A percentile compares a stretch with the other conserved stretches of the same genome.
Evolutionary conservation across 2,329 filamentous ascomycete species (phyloP).

Genomic region (Colletotrichum caudatum): DNA sequence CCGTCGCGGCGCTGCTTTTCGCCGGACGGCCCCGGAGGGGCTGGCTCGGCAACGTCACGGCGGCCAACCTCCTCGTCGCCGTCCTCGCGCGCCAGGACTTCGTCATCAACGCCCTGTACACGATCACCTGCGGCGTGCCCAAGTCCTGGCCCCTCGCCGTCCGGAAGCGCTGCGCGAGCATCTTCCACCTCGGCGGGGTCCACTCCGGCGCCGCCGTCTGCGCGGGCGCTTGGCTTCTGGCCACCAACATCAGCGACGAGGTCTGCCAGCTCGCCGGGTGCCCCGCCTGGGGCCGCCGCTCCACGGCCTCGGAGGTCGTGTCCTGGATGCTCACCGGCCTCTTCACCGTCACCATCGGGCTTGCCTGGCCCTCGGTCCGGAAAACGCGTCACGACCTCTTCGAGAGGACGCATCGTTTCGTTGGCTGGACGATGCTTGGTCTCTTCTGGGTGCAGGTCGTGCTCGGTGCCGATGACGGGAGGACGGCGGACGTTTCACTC

Average conservation of each 20-base stretch:
- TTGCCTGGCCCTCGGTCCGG: slow-evolving; percentile 75
- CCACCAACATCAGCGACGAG: slow-evolving; percentile 52
- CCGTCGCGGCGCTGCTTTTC: slow-evolving; percentile 57
- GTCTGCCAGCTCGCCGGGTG: slow-evolving; percentile 52
- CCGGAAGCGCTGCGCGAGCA: slow-evolving; percentile 60
- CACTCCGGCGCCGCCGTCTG: slow-evolving; percentile 64
- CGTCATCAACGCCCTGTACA: slow-evolving; percentile 64
- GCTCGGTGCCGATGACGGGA: slow-evolving; percentile 63
- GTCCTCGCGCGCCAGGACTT: slow-evolving; percentile 66
- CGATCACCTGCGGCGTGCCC: slow-evolving; percentile 58
- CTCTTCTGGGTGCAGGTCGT: slow-evolving; percentile 73
- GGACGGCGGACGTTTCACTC: slow-evolving; percentile 51
- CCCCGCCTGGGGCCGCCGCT: slow-evolving; percentile 34
- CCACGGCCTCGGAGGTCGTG: slow-evolving; percentile 61
- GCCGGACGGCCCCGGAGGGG: slow-evolving; percentile 29
- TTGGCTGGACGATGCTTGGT: slow-evolving; percentile 64
- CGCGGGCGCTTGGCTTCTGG: slow-evolving; percentile 62
- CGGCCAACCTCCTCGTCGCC: slow-evolving; percentile 62
- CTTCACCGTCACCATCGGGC: slow-evolving; percentile 65
- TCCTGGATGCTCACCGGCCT: slow-evolving; percentile 70
- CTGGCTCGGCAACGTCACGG: slow-evolving; percentile 56
- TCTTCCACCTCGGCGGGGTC: slow-evolving; percentile 65
- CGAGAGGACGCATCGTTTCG: slow-evolving; percentile 56
- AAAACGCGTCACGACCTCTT: slow-evolving; percentile 60
- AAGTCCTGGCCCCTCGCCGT: slow-evolving; percentile 61